A percentile compares a stretch with the other conserved stretches of the same genome.
These are phyloP conservation scores for Solanum megistacrolobum DNA, from an alignment of 257 asterid genomes.

Conservation along the genomic window DNA sequence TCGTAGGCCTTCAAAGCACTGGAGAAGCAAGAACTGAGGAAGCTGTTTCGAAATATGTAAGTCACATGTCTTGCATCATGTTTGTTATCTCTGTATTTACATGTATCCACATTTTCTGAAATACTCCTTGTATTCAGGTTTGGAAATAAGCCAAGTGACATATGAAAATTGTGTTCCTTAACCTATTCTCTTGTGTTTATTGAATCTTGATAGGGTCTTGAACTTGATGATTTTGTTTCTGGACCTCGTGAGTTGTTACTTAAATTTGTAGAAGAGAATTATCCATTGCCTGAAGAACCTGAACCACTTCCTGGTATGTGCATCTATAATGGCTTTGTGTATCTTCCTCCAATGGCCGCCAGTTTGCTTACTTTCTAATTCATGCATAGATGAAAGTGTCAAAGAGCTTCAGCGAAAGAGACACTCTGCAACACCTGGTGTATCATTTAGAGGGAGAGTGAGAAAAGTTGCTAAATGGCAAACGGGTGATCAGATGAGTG, in stretches of 20 bases:
- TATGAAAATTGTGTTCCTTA: constrained; percentile 13
- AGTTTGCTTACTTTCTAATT: constrained; percentile 9
- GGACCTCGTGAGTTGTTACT: constrained; percentile 96
- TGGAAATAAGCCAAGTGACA: background rate
- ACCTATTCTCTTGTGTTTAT: constrained; percentile 10
- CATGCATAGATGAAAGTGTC: constrained; percentile 60
- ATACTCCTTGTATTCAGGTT: background rate
- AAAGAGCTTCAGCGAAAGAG: constrained; percentile 92
- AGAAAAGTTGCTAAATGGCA: constrained; percentile 77
- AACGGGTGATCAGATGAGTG: constrained; percentile 73
- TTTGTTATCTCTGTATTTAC: background rate
- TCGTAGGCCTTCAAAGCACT: constrained; percentile 92
- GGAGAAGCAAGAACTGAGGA: constrained; percentile 99
- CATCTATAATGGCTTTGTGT: constrained; percentile 5
- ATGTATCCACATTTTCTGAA: background rate
- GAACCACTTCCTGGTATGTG: constrained; percentile 74
- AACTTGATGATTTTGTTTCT: constrained; percentile 94
- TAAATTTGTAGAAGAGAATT: constrained; percentile 92
- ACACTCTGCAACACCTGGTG: constrained; percentile 68
- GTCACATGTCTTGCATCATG: constrained; percentile 13
- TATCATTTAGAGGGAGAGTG: constrained; percentile 72
- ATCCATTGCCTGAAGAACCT: constrained; percentile 94
- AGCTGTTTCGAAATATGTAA: constrained; percentile 87
- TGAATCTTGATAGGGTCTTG: constrained; percentile 61
- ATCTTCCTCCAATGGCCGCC: constrained; percentile 8